phyloP scores from a whole-genome alignment of 2,329 filamentous ascomycete genomes.

The Fusarium nygamai region DNA sequence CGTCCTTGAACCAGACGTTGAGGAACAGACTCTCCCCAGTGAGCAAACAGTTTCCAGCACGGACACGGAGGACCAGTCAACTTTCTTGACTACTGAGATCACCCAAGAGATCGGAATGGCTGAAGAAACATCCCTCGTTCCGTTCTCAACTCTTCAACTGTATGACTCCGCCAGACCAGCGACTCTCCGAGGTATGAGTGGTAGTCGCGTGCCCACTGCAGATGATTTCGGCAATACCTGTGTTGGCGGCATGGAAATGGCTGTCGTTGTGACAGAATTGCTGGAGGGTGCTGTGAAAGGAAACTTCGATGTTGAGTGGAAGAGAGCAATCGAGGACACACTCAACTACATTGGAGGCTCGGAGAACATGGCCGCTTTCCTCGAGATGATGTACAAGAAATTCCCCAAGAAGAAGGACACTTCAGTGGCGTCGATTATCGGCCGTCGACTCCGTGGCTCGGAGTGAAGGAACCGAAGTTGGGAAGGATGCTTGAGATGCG shows the following conservation, averaged over 20 bases:
- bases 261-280: slow-evolving; percentile 13
- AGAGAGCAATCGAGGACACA: slow-evolving; percentile 7
- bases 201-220: not conserved
- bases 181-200: slow-evolving; percentile 14
- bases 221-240: slow-evolving; percentile 12
- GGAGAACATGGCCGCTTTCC: slow-evolving; percentile 17
- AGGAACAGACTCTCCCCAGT: not conserved
- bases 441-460: slow-evolving; percentile 11
- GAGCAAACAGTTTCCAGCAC: not conserved
- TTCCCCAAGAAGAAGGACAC: slow-evolving; percentile 1
- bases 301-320: slow-evolving; percentile 2
- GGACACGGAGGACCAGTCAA: not conserved
- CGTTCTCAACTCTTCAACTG: not conserved
- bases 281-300: not conserved
- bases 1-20: not conserved
- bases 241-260: slow-evolving; percentile 22
- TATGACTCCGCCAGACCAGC: not conserved
- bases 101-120: not conserved
- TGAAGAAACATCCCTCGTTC: not conserved
- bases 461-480: not conserved
- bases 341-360: slow-evolving; percentile 14
- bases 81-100: not conserved
- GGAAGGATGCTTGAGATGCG: not conserved
- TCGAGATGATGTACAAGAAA: slow-evolving; percentile 1
- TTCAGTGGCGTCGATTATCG: not conserved